Evolutionary conservation across 805 yeast species (phyloP), one percentile per base, ranked within the genome.

Genomic region (Kluyveromyces starmeri): DNA sequence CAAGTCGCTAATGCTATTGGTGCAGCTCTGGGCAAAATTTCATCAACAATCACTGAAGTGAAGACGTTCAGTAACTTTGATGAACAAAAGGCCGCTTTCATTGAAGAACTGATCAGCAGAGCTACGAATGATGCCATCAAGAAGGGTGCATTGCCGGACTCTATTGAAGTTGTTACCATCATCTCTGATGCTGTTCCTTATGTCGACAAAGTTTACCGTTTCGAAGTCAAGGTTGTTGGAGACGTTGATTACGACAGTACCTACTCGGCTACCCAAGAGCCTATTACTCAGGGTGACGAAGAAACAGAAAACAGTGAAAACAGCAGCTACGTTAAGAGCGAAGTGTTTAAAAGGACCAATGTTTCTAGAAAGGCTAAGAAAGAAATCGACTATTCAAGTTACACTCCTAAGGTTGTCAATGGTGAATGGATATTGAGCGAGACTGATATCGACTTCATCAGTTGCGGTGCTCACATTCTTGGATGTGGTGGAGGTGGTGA

Each of bases 401-500:
- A 64, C 44, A 46, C 25, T 23, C 70, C 71, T 1, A 21, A 27
- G 5, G 46, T 60, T 22, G 50, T 42, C 33, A 25, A 38, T 7
- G 40, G 61, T 21, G 61, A 55, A 49, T 67, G 71, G 71, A 30
- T 54, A 5, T 34, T 67, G 14, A 51, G 63, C 3, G 70, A 58
- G 39, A 49, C 48, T 2, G 73, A 68, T 47, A 41, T 53, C 31
- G 71, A 67, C 23, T 58, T 58, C 38, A 40, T 68, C 9, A 46
- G 61, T 21, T 58, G 65, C 32, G 75, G 73, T n/a, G 49, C 64
- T 17, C 68, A 68, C 42, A 65, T 68, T 35, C 55, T 69, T 4
- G 74, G 73, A 6, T 64, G 69, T 47, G 74, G 73, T 3, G 74
- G 74, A 10, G 74, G 74, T 20, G 73, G 74, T 25, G 59, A 59